Conservation (phyloP, 345 rosid species). For the Mercurialis annua region DNA sequence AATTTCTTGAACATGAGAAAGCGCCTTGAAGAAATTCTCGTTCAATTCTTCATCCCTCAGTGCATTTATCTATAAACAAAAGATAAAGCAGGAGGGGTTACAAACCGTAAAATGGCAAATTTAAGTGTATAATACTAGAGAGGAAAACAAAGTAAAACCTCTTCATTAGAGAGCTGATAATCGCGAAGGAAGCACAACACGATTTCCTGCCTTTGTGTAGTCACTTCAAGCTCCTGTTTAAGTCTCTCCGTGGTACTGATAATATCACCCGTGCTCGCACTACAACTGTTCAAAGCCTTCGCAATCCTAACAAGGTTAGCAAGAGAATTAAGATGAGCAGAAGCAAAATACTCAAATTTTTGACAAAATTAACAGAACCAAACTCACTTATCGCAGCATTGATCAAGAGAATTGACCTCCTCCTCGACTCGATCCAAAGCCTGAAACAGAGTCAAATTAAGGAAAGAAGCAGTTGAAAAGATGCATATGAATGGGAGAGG, state of each 20-base stretch:
- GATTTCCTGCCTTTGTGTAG: slow-evolving; percentile 89
- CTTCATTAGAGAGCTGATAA: slow-evolving; percentile 87
- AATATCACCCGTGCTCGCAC: slow-evolving; percentile 83
- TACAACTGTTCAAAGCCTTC: slow-evolving; percentile 75
- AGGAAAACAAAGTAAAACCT: slow-evolving; percentile 39
- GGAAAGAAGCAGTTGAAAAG: neutral
- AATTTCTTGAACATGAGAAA: slow-evolving; percentile 90
- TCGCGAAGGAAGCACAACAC: slow-evolving; percentile 92
- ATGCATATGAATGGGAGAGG: neutral
- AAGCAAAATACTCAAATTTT: too few species aligned
- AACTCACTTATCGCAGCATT: slow-evolving; percentile 82
- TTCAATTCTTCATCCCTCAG: slow-evolving; percentile 81
- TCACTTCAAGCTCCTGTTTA: slow-evolving; percentile 82
- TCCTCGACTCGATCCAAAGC: slow-evolving; percentile 93
- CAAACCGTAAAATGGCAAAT: neutral
- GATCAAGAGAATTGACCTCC: slow-evolving; percentile 82
- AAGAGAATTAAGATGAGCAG: too few species aligned
- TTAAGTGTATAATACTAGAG: neutral
- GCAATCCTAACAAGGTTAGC: slow-evolving; percentile 51
- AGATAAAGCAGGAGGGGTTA: slow-evolving; percentile 6
- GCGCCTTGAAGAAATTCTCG: slow-evolving; percentile 88
- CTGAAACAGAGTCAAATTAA: slow-evolving; percentile 19
- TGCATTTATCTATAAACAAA: slow-evolving; percentile 60
- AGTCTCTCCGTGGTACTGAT: slow-evolving; percentile 90
- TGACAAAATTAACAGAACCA: neutral